Conservation (phyloP, 345 rosid genomes). For the Triadica sebifera region DNA sequence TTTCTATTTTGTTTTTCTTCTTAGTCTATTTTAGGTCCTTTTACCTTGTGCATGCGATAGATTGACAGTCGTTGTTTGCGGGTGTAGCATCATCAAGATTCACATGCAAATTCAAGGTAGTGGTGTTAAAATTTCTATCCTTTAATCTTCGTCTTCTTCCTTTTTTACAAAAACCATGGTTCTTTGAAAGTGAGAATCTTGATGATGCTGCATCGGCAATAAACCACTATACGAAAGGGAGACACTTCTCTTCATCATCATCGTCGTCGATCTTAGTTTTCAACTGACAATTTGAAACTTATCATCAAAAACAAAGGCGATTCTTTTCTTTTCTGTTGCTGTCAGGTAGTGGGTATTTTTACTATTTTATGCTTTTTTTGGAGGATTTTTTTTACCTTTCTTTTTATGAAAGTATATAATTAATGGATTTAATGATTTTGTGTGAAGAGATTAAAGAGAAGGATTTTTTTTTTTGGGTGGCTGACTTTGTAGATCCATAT, state of each 20-base stretch:
- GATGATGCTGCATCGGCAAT: conserved; percentile 99
- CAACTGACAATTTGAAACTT: too few relatives aligned
- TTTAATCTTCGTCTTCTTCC: too few relatives aligned
- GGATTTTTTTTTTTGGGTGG: too few relatives aligned
- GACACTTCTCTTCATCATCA: too few relatives aligned
- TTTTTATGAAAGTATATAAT: too few relatives aligned
- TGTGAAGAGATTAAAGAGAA: too few relatives aligned
- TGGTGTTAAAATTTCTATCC: not conserved
- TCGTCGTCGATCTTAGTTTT: too few relatives aligned
- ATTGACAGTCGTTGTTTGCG: conserved; percentile 64
- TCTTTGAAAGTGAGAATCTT: conserved; percentile 79
- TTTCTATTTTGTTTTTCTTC: not conserved
- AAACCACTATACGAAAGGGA: conserved; percentile 37
- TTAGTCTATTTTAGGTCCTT: too few relatives aligned
- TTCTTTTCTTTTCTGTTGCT: conserved; percentile 12
- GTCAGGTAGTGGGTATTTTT: conserved; percentile 30
- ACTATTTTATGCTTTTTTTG: not conserved
- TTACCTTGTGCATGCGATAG: not conserved
- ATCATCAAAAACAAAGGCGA: too few relatives aligned
- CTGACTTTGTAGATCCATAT: too few relatives aligned
- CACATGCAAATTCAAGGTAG: conserved; percentile 57
- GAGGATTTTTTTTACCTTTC: too few relatives aligned
- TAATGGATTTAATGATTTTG: too few relatives aligned
- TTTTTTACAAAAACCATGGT: conserved; percentile 11
- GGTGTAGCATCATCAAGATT: conserved; percentile 97